phyloP scores from a whole-genome alignment of 2,329 filamentous ascomycete species.

The Pseudocercospora macadamiae region DNA sequence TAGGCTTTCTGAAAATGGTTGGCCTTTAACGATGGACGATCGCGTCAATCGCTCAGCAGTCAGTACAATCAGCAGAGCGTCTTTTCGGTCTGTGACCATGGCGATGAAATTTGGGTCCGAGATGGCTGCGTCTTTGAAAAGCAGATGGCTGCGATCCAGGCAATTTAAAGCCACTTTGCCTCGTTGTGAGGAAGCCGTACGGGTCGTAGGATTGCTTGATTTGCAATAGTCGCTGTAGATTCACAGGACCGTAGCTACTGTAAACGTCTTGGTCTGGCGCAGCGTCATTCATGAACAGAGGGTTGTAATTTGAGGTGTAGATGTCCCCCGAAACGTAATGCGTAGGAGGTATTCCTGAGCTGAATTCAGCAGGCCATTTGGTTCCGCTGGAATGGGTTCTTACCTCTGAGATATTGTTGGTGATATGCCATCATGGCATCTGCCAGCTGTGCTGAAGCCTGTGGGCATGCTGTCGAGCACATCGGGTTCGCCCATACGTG shows the following conservation, averaged over 20 bases:
- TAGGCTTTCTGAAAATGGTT: no score
- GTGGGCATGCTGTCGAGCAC: slow-evolving; percentile 24
- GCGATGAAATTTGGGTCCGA: no score
- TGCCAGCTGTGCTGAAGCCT: slow-evolving; percentile 19
- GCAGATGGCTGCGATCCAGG: slow-evolving; percentile 13
- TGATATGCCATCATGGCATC: slow-evolving; percentile 14
- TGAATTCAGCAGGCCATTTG: neutral
- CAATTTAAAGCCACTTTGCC: slow-evolving; percentile 28
- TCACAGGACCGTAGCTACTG: slow-evolving; percentile 26
- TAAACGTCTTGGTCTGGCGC: slow-evolving; percentile 29
- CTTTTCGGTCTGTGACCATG: no score
- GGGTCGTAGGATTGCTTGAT: slow-evolving; percentile 30
- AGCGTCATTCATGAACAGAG: slow-evolving; percentile 31
- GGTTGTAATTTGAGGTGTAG: slow-evolving; percentile 18
- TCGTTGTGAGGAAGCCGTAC: slow-evolving; percentile 28
- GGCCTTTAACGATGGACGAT: no score
- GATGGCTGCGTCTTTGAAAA: no score
- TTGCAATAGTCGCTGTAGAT: slow-evolving; percentile 25
- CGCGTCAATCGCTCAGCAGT: no score
- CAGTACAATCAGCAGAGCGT: no score
- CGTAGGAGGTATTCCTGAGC: slow-evolving; percentile 14
- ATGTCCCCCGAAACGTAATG: slow-evolving; percentile 25
- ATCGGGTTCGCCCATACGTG: slow-evolving; percentile 23
- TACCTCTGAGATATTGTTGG: slow-evolving; percentile 15
- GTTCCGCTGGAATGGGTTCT: neutral